A percentile compares a stretch with the other conserved stretches of the same genome.
phyloP scores from a whole-genome alignment of 2,329 filamentous ascomycete genomes.

The Cadophora malorum region DNA sequence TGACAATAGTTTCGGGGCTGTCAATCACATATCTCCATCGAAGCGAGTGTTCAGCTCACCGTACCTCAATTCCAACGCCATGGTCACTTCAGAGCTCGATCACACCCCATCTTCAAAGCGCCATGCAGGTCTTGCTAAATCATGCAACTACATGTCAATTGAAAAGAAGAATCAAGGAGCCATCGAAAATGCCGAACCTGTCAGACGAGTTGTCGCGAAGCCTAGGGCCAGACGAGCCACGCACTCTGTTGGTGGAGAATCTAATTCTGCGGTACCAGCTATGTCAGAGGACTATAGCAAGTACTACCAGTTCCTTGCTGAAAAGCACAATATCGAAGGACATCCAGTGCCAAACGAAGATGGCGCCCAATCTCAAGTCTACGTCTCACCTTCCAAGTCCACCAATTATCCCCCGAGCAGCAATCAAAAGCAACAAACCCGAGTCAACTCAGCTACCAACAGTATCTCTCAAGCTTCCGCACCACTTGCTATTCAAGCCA shows the following conservation, averaged over 20 bases:
- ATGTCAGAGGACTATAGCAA: background rate
- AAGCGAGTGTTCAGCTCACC: constrained; percentile 3
- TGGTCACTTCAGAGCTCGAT: background rate
- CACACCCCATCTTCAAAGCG: constrained; percentile 3
- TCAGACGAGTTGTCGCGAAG: no score
- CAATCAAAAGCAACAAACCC: background rate
- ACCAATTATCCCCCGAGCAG: background rate
- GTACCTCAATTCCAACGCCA: background rate
- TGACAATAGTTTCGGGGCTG: background rate
- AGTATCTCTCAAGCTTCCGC: background rate
- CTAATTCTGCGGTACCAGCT: background rate
- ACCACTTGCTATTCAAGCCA: no score
- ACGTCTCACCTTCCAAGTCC: background rate
- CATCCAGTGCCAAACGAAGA: background rate
- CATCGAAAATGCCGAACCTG: background rate
- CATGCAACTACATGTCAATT: no score
- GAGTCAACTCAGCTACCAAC: background rate
- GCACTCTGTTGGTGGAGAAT: background rate
- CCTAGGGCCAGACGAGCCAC: background rate
- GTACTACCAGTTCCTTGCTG: background rate
- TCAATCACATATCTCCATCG: background rate
- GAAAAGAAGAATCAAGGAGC: background rate
- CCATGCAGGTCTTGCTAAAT: background rate
- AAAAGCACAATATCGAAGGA: background rate
- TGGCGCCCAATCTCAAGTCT: background rate